Evolutionary conservation across 2,329 filamentous ascomycete species (phyloP), one percentile per base, ranked within the genome.

Genomic region (Fusarium pseudoanthophilum): DNA sequence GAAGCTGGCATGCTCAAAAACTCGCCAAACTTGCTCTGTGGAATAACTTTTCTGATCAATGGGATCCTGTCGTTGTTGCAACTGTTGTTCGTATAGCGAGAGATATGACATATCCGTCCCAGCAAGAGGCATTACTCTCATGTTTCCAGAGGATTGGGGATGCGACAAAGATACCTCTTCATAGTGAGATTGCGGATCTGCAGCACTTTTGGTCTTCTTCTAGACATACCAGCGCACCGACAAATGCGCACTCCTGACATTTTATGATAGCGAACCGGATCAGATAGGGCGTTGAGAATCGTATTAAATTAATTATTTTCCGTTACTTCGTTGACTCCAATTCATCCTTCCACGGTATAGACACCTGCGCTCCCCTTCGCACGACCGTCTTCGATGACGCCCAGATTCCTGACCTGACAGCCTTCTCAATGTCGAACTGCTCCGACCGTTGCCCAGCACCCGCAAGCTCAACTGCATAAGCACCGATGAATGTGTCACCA

Each of bases 401-500:
- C 24, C n/a, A 24, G 7, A 68, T 68, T 2, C 64, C 65, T 15
- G 56, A 40, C 32, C 14, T 43, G 7, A 68, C 65, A 1, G 65
- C 65, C 15, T 49, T 68, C 13, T 55, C 57, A 5, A 68, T 68
- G 6, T 68, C 48, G 11, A 68, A 68, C 8, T 28, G 30, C 20
- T 68, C 37, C 0, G 56, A 32, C 9, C 16, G 26, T 36, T 60
- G 51, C 20, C 39, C 51, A 9, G 43, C 37, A 0, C 43, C 32
- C 5, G 64, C 64, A 21, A 68, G 48, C 1, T 68, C 42, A 1
- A 68, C 64, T 16, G 94, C 93, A 80, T 97, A 97, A n/a, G 90
- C 92, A 2, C 96, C 95, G 5, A 97, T 93, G 82, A 97, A 98
- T 0, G 95, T 97, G 81, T 98, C 95, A 0, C 95, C 95, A 8